Evolutionary conservation across 2,329 filamentous ascomycete genomes (phyloP).

Genomic region (Alternaria atra): DNA sequence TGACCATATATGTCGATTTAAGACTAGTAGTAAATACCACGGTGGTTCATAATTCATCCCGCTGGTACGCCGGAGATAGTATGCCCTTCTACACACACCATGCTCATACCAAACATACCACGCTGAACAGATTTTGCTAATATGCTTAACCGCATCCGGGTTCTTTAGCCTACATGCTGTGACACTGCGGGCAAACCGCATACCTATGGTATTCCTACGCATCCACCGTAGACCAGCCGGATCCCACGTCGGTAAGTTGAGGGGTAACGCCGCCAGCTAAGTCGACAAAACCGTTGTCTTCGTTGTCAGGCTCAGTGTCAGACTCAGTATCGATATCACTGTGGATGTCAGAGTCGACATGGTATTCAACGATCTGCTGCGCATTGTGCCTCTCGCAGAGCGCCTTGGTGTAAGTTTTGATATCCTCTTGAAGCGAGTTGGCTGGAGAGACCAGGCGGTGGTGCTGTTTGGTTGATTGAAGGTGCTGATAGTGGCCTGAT

Average conservation of each 20-base stretch:
- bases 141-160: background rate
- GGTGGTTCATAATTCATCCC: background rate
- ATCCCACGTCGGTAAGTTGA: slow-evolving; percentile 7
- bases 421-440: background rate
- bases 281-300: slow-evolving; percentile 3
- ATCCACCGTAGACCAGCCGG: slow-evolving; percentile 19
- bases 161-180: background rate
- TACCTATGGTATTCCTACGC: background rate
- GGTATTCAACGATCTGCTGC: background rate
- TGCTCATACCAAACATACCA: background rate
- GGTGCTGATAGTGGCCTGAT: background rate
- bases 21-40: background rate
- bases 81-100: background rate
- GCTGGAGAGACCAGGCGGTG: background rate
- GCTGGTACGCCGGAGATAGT: background rate
- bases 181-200: background rate
- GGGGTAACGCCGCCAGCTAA: slow-evolving; percentile 14
- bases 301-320: slow-evolving; percentile 7
- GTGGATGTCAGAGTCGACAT: slow-evolving; percentile 2
- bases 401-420: background rate
- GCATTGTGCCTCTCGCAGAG: background rate
- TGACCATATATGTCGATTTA: background rate
- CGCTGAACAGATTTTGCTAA: background rate
- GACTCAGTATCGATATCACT: slow-evolving; percentile 5
- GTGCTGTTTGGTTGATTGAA: background rate